phyloP scores from a whole-genome alignment of 2,329 filamentous ascomycete species.

The Colletotrichum lentis region DNA sequence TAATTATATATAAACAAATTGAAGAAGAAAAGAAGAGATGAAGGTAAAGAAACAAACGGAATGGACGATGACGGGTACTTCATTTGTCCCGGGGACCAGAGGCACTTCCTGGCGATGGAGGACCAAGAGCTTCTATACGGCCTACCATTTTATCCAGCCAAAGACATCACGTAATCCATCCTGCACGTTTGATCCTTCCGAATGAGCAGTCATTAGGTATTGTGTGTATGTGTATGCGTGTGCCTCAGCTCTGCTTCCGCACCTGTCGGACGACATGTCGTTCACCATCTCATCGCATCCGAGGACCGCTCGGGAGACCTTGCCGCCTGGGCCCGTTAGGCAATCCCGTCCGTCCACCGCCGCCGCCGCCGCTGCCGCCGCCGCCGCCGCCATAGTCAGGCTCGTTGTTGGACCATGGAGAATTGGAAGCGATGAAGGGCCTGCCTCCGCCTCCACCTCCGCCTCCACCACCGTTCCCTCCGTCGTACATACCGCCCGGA shows the following conservation, averaged over 20 bases:
- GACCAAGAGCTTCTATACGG: background rate
- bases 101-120: background rate
- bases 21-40: too few relatives aligned
- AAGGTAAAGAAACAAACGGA: too few relatives aligned
- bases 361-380: constrained; percentile 50
- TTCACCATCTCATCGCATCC: constrained; percentile 51
- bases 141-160: background rate
- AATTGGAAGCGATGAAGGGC: constrained; percentile 56
- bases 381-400: constrained; percentile 46
- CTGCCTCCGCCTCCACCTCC: constrained; percentile 46
- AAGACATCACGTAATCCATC: background rate
- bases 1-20: too few relatives aligned
- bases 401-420: constrained; percentile 57
- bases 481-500: constrained; percentile 56
- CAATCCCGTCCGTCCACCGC: constrained; percentile 53
- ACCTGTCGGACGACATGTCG: constrained; percentile 15
- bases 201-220: constrained; percentile 28
- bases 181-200: background rate
- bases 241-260: constrained; percentile 28
- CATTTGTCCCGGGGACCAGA: background rate
- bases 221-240: constrained; percentile 12
- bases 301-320: constrained; percentile 45
- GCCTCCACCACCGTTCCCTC: constrained; percentile 43
- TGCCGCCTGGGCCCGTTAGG: constrained; percentile 56
- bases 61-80: background rate